Base-by-base conservation (phyloP, 208 protist species). In the Crithidia sp. region DNA sequence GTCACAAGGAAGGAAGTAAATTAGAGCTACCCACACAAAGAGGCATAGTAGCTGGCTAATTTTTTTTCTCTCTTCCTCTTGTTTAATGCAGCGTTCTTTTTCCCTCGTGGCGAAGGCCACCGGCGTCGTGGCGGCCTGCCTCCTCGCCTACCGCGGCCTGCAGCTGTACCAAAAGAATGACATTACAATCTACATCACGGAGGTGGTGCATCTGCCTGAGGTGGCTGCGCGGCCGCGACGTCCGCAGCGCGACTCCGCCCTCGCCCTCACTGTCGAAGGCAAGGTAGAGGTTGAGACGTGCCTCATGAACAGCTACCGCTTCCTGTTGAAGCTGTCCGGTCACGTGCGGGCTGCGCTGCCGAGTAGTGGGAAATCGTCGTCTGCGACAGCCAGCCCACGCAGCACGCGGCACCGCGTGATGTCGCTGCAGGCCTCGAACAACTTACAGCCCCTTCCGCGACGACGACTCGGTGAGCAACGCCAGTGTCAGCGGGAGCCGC, bases 271-370 rank as follows among this genome's bases (percentile, higher is more conserved):
- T 7, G 76, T 74, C 10, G 56, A 91, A 61, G 89, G 91, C 12
- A 87, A 82, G 28, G 87, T 96, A 50, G 77, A 87, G 62, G 78
- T 90, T 52, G 84, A 91, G 28, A 92, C 87, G 17, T 88, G 82
- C 58, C 64, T 93, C 43, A 92, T 93, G 89, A 80, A 79, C 47
- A 92, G 91, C 66, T 95, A 93, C 59, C 91, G 88, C 37, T 89
- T 93, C 58, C 58, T 86, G 7, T 76, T 95, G 43, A 92, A 91
- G 66, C 80, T 95, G 19, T 62, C 79, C 40, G 91, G 84, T 0
- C 75, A 80, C 54, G 69, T 91, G 43, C 74, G 84, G 7, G 72
- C 70, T 36, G 74, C 71, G 9, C 40, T 79, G 14, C 76, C 71
- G 1, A 58, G 71, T 8, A 28, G 71, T 43, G 28, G 43, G 44